Evolutionary conservation across 176 grass and related monocot genomes (phyloP).

Genomic region (maize (Zea mays)): DNA sequence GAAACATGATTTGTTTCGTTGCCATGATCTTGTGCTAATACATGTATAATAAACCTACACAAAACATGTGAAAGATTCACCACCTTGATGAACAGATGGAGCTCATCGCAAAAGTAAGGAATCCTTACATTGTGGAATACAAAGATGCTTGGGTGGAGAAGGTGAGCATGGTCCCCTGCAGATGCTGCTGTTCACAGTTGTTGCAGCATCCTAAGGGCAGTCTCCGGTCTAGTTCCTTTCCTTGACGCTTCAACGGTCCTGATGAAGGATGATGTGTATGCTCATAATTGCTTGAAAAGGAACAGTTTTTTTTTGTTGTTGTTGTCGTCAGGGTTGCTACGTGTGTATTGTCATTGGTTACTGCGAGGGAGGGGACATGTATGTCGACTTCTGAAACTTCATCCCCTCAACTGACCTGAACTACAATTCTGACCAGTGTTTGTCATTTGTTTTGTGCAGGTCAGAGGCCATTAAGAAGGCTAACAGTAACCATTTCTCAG

Average conservation of each 20-base stretch:
- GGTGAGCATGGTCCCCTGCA: conserved; percentile 47
- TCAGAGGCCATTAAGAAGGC: conserved; percentile 83
- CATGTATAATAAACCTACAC: not conserved
- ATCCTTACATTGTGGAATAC: conserved; percentile 94
- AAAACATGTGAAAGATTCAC: conserved; percentile 14
- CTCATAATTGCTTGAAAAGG: conserved; percentile 23
- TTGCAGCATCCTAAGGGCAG: conserved; percentile 35
- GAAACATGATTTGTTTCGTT: not conserved
- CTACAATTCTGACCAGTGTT: not conserved
- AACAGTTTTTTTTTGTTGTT: conserved; percentile 31
- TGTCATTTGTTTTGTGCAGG: conserved; percentile 51
- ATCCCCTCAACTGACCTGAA: conserved; percentile 27
- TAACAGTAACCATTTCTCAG: conserved; percentile 66
- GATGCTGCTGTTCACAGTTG: conserved; percentile 29
- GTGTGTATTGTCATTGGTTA: conserved; percentile 94
- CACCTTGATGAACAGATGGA: conserved; percentile 62
- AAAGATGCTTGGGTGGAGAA: conserved; percentile 97
- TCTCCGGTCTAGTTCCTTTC: conserved; percentile 13
- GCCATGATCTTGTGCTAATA: not conserved
- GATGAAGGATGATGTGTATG: conserved; percentile 29
- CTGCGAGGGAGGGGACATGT: conserved; percentile 96
- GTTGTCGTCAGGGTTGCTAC: conserved; percentile 74
- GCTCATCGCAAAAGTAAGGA: conserved; percentile 82
- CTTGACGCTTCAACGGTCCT: conserved; percentile 25
- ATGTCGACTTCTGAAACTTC: conserved; percentile 41